Evolutionary conservation across 371 early-diverging fungal species (phyloP), one percentile per base, ranked within the genome.

Genomic region (Entomophthora muscae): DNA sequence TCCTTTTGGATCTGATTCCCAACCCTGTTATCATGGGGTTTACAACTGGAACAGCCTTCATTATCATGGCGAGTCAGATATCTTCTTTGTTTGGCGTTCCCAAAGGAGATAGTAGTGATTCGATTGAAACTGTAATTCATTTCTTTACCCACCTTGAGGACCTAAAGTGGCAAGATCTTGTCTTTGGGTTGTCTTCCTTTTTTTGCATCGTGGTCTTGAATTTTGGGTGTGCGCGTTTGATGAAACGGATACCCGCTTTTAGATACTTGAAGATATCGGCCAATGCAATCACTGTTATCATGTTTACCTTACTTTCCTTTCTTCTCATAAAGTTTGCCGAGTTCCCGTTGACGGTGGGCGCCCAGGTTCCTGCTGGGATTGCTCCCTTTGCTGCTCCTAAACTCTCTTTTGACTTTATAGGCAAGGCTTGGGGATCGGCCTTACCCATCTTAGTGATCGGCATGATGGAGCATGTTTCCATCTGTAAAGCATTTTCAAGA

Each of bases 1-100:
- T 89, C 64, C 65, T 93, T 12, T 84, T 90, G 26, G 91, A 93
- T 65, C 87, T 93, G 65, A 88, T 93, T 60, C 85, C 93, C 2
- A 73, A 72, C 17, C 80, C 83, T 21, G 85, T 79, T 0, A 79
- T 87, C 58, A 78, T 80, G 12, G 87, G 86, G 1, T 86, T 83
- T 57, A 86, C 83, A 70, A 79, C 78, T 21, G 87, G 85, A 1
- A 78, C 84, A 0, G 87, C 86, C 0, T 73, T 83, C 28, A 82
- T 77, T 57, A 89, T 92, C 68, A 79, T 83, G 27, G 72, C 85
- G 57, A 78, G 80, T 29, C 91, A 92, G 68, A 54, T 66, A 27
- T 83, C 89, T 0, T 75, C 79, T 23, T 78, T 89, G 52, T 75
- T 88, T 66, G 93, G 93, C 51, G 75, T 86, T 57, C 71, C 68